Percentiles rank a stretch among this genome's conserved stretches.
Evolutionary conservation across 208 protist genomes (phyloP).

Genomic region (Herpetomonas tarakana): DNA sequence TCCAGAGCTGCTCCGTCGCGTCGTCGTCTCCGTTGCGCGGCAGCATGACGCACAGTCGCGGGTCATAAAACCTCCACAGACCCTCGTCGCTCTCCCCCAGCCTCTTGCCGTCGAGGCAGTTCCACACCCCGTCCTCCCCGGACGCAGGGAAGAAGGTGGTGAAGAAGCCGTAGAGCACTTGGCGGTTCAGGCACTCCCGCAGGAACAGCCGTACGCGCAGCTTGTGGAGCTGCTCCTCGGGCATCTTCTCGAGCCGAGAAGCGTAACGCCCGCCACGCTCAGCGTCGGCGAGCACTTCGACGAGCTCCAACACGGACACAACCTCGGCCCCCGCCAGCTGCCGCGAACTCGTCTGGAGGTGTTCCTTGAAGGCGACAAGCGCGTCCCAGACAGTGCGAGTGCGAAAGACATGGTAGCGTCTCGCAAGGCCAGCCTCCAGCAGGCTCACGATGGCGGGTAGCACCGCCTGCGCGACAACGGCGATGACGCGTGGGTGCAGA

Average conservation of each 20-base stretch:
- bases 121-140: constrained; percentile 11
- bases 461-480: constrained; percentile 22
- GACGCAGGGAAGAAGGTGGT: constrained; percentile 25
- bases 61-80: constrained; percentile 44
- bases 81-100: constrained; percentile 14
- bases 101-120: constrained; percentile 9
- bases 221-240: constrained; percentile 24
- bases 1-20: constrained; percentile 20
- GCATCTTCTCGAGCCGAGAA: constrained; percentile 13
- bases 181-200: constrained; percentile 41
- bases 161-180: constrained; percentile 30
- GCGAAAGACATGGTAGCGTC: constrained; percentile 24
- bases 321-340: constrained; percentile 28
- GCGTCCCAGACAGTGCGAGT: constrained; percentile 35
- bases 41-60: constrained; percentile 18
- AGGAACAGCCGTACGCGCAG: constrained; percentile 46
- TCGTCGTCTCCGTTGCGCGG: constrained; percentile 13
- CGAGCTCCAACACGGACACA: constrained; percentile 26
- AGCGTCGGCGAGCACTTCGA: constrained; percentile 29
- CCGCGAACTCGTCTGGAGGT: constrained; percentile 24
- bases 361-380: constrained; percentile 21
- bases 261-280: constrained; percentile 15
- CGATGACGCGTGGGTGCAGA: constrained; percentile 19
- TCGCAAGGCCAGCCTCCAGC: constrained; percentile 23
- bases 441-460: constrained; percentile 27